These are phyloP conservation scores for Juglanconis juglandina DNA, from an alignment of 2,329 filamentous ascomycete species.

Conservation along the genomic window DNA sequence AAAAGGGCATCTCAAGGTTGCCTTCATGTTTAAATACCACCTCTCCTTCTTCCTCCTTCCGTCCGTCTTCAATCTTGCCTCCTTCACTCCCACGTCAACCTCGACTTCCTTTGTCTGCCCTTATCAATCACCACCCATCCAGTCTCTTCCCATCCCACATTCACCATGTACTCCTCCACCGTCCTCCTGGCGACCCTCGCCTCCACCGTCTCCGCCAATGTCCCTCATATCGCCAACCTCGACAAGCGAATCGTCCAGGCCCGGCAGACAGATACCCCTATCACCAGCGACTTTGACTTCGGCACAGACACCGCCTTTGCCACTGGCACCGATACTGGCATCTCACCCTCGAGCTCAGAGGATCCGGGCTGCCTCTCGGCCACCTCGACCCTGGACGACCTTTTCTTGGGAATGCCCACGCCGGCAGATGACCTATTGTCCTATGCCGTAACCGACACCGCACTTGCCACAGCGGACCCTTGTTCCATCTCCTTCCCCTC, in stretches of 20 bases:
- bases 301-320: neutral
- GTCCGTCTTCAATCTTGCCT: neutral
- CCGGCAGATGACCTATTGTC: slow-evolving; percentile 20
- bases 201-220: slow-evolving; percentile 21
- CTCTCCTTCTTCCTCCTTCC: neutral
- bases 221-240: slow-evolving; percentile 17
- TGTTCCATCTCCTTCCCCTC: slow-evolving; percentile 25
- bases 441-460: slow-evolving; percentile 19
- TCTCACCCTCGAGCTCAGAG: neutral
- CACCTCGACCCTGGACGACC: slow-evolving; percentile 17
- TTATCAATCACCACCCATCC: too few species aligned
- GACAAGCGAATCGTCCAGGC: slow-evolving; percentile 21
- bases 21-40: neutral
- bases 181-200: slow-evolving; percentile 23
- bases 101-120: neutral
- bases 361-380: slow-evolving; percentile 7
- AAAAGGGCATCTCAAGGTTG: neutral
- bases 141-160: neutral
- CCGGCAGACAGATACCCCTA: slow-evolving; percentile 23
- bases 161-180: slow-evolving; percentile 25
- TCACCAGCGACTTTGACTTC: neutral
- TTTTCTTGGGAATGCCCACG: slow-evolving; percentile 24
- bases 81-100: neutral
- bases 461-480: slow-evolving; percentile 17
- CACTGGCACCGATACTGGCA: too few species aligned